A percentile compares a stretch with the other conserved stretches of the same genome.
Conservation (phyloP, 2,329 filamentous ascomycete genomes). For the Alternaria panax region DNA sequence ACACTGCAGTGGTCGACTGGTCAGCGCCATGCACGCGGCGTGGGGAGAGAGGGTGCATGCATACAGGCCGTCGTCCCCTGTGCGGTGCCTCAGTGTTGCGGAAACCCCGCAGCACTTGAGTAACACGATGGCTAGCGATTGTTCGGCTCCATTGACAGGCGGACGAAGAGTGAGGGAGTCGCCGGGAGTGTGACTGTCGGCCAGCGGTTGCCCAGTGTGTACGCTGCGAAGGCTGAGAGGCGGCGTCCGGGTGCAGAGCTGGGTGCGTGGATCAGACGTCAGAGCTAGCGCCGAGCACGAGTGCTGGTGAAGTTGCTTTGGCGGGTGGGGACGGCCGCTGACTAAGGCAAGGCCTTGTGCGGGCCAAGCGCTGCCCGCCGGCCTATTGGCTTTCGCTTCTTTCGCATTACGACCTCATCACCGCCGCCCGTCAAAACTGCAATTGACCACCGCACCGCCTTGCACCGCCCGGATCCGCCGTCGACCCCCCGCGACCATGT, state of each 20-base stretch:
- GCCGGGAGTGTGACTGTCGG: neutral
- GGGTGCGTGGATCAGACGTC: constrained; percentile 21
- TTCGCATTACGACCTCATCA: constrained; percentile 30
- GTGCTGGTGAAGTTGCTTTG: constrained; percentile 23
- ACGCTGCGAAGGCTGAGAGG: constrained; percentile 9
- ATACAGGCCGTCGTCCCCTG: constrained; percentile 51
- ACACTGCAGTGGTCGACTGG: constrained; percentile 33
- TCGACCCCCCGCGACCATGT: constrained; percentile 61
- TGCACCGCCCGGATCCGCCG: constrained; percentile 27
- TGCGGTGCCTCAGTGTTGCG: constrained; percentile 50
- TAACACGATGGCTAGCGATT: constrained; percentile 52
- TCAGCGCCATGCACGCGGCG: constrained; percentile 26
- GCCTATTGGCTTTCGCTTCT: constrained; percentile 28
- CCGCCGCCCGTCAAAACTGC: constrained; percentile 28
- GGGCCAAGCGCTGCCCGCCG: constrained; percentile 25
- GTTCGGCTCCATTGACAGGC: constrained; percentile 52
- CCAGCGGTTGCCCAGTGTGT: constrained; percentile 1
- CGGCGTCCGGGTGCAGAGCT: constrained; percentile 13
- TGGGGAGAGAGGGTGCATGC: constrained; percentile 13
- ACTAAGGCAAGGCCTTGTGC: constrained; percentile 16
- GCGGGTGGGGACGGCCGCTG: constrained; percentile 19
- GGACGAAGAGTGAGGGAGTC: constrained; percentile 10
- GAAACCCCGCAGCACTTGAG: constrained; percentile 54
- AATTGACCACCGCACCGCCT: constrained; percentile 39
- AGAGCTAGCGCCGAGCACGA: constrained; percentile 21